Evolutionary conservation across 768 basidiomycete species (phyloP).

Genomic region (Phaeotremella fagi): DNA sequence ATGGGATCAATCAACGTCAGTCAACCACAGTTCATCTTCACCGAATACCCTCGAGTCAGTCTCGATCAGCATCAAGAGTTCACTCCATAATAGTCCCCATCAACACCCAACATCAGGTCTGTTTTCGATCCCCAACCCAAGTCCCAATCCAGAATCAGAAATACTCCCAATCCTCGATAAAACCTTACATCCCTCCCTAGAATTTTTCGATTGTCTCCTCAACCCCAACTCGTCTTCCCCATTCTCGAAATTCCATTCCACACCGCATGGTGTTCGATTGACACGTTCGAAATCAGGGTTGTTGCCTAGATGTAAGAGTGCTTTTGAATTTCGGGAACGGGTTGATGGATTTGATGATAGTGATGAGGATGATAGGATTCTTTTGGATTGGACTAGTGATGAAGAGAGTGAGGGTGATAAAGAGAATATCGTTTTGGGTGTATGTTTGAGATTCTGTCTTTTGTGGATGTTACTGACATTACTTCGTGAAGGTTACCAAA

Average conservation of each 20-base stretch:
- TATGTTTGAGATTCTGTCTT: background rate
- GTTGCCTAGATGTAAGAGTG: background rate
- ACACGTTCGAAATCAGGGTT: background rate
- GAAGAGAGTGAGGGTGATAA: too few relatives aligned
- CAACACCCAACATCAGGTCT: background rate
- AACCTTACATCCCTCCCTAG: too few relatives aligned
- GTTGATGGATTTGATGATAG: background rate
- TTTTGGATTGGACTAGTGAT: background rate
- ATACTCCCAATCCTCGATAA: background rate
- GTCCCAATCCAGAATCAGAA: background rate
- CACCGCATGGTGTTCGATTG: background rate
- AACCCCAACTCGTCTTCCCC: too few relatives aligned
- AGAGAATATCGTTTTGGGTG: background rate
- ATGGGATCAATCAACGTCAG: too few relatives aligned
- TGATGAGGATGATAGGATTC: background rate
- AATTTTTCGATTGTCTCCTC: too few relatives aligned
- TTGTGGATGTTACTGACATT: too few relatives aligned
- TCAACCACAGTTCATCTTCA: too few relatives aligned
- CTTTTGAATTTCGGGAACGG: background rate
- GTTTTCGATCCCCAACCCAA: background rate
- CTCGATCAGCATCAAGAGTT: too few relatives aligned
- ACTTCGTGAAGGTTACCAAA: too few relatives aligned
- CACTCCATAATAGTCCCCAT: background rate
- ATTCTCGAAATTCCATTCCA: too few relatives aligned
- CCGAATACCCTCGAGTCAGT: too few relatives aligned